Evolutionary conservation across 805 yeast genomes (phyloP).

Genomic region (Myxozyma lipomycoides): DNA sequence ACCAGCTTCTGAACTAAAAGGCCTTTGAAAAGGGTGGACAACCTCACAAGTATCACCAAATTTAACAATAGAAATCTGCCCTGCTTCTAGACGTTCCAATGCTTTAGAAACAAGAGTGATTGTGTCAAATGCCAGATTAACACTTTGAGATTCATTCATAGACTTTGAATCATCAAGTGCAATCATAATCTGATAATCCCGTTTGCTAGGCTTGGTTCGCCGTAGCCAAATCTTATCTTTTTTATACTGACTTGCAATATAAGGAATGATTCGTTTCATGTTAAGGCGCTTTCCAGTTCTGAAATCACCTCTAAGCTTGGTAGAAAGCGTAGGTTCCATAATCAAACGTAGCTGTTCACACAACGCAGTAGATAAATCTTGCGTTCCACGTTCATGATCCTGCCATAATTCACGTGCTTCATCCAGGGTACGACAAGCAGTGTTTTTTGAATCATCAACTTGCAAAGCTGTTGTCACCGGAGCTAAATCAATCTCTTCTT

Average conservation of each 20-base stretch:
- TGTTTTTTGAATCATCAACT: slow-evolving; percentile 4
- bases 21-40: slow-evolving; percentile 85
- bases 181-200: slow-evolving; percentile 96
- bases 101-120: slow-evolving; percentile 93
- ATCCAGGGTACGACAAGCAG: slow-evolving; percentile 46
- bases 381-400: slow-evolving; percentile 75
- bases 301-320: slow-evolving; percentile 91
- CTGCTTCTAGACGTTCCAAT: slow-evolving; percentile 87
- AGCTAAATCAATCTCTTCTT: slow-evolving; percentile 28
- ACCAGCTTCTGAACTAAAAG: slow-evolving; percentile 79
- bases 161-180: slow-evolving; percentile 97
- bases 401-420: slow-evolving; percentile 80
- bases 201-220: slow-evolving; percentile 93
- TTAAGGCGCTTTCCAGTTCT: slow-evolving; percentile 95
- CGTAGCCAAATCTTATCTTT: slow-evolving; percentile 98
- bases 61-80: slow-evolving; percentile 82
- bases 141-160: slow-evolving; percentile 90
- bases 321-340: slow-evolving; percentile 93
- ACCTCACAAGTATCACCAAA: slow-evolving; percentile 82
- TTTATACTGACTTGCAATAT: slow-evolving; percentile 94
- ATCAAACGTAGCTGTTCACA: slow-evolving; percentile 92
- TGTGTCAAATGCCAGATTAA: slow-evolving; percentile 88
- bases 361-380: slow-evolving; percentile 77
- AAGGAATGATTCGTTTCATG: slow-evolving; percentile 96
- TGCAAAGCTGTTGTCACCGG: slow-evolving; percentile 12